These are phyloP conservation scores for Lodderomyces margitis DNA, from an alignment of 1,139 yeast species.

Conservation along the genomic window DNA sequence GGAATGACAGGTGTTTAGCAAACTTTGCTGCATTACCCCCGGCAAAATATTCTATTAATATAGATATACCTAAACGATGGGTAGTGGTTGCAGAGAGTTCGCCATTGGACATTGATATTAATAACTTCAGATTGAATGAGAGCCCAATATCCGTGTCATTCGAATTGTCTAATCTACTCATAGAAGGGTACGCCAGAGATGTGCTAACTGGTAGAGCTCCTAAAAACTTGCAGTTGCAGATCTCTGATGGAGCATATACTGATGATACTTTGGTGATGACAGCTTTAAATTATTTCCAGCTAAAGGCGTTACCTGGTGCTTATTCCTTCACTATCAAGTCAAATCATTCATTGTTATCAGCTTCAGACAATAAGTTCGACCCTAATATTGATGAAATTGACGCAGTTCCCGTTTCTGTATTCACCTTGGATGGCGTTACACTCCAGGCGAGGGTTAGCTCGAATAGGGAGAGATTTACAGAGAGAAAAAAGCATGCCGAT, in stretches of 20 bases:
- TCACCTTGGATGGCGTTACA: constrained; percentile 45
- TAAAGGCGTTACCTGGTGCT: constrained; percentile 66
- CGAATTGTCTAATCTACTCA: constrained; percentile 45
- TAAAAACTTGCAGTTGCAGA: constrained; percentile 41
- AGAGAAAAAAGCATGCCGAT: constrained; percentile 43
- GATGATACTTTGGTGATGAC: constrained; percentile 69
- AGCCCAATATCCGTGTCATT: constrained; percentile 17
- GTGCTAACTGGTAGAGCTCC: constrained; percentile 38
- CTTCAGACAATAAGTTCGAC: constrained; percentile 27
- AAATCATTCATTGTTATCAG: constrained; percentile 42
- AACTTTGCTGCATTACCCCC: constrained; percentile 35
- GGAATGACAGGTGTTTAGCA: constrained; percentile 13
- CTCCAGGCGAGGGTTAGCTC: constrained; percentile 43
- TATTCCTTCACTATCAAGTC: constrained; percentile 48
- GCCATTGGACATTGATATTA: constrained; percentile 49
- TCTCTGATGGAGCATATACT: constrained; percentile 18
- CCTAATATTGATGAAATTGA: constrained; percentile 22
- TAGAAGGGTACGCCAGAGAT: constrained; percentile 73
- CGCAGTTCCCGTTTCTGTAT: constrained; percentile 25
- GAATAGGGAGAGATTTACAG: background rate
- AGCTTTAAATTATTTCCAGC: constrained; percentile 72
- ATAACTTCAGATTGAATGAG: constrained; percentile 49
- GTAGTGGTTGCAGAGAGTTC: constrained; percentile 47
- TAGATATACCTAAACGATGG: constrained; percentile 72
- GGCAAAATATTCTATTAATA: constrained; percentile 53